A percentile compares a stretch with the other conserved stretches of the same genome.
phyloP scores from a whole-genome alignment of 306 rosid species.

The Echinosophora koreensis region DNA sequence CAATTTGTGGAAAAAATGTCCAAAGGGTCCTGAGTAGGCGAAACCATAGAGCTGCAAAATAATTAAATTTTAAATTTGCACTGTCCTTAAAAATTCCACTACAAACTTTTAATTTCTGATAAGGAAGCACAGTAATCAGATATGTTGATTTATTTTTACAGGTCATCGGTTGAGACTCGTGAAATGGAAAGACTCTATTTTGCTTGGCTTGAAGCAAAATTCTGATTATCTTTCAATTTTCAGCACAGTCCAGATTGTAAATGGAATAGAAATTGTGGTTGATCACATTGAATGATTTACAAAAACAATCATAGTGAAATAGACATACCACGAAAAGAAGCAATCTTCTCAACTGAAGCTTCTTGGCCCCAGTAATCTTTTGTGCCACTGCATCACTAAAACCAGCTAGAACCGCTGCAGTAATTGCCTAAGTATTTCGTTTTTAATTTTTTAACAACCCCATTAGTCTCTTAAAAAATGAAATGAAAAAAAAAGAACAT shows the following conservation, averaged over 20 bases:
- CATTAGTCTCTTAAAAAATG: conserved; percentile 15
- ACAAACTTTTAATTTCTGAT: neutral
- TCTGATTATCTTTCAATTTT: neutral
- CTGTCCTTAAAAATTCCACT: conserved; percentile 16
- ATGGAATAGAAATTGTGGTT: conserved; percentile 23
- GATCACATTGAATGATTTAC: conserved; percentile 23
- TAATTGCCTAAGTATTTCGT: conserved; percentile 69
- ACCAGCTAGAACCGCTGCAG: conserved; percentile 85
- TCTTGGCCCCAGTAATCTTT: conserved; percentile 87
- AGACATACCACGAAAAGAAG: conserved; percentile 75
- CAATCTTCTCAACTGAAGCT: conserved; percentile 81
- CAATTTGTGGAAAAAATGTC: conserved; percentile 88
- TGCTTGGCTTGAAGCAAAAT: conserved; percentile 6
- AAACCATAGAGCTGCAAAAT: conserved; percentile 87
- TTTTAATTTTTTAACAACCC: neutral
- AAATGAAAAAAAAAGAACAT: neutral
- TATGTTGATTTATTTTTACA: neutral
- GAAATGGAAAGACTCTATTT: neutral
- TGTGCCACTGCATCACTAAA: conserved; percentile 84
- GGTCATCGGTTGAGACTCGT: conserved; percentile 14
- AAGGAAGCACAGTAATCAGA: conserved; percentile 13
- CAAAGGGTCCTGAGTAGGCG: conserved; percentile 89
- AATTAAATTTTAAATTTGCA: conserved; percentile 34
- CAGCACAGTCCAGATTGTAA: conserved; percentile 6
- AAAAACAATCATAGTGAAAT: neutral